Conservation (phyloP, 2,329 filamentous ascomycete species). For the Arthrobotrys pseudoclavata region DNA sequence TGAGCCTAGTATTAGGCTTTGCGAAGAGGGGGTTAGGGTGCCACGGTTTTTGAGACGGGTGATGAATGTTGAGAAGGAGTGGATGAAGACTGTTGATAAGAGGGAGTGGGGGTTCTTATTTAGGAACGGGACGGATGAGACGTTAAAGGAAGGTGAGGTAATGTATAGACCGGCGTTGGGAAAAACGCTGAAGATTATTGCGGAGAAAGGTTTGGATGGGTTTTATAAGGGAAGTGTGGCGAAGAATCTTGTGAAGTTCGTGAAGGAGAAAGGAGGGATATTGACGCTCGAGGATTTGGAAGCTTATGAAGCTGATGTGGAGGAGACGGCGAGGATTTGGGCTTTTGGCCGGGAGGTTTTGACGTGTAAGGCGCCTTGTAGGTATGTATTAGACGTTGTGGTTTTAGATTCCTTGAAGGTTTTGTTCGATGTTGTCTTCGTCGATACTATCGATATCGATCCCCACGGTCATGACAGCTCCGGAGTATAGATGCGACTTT, state of each 20-base stretch:
- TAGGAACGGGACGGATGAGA: conserved; percentile 47
- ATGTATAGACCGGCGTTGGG: conserved; percentile 61
- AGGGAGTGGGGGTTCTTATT: conserved; percentile 62
- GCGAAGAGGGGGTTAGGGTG: conserved; percentile 60
- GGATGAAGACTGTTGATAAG: conserved; percentile 57
- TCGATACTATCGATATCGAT: neutral
- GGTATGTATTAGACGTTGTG: conserved; percentile 56
- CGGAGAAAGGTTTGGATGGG: conserved; percentile 50
- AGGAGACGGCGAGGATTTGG: conserved; percentile 61
- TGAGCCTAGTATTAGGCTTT: conserved; percentile 61
- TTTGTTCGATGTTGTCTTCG: neutral
- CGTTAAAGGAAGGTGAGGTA: conserved; percentile 60
- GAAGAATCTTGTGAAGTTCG: conserved; percentile 50
- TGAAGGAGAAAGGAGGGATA: conserved; percentile 60
- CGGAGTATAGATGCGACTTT: too few species aligned
- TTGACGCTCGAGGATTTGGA: conserved; percentile 61
- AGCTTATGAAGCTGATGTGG: conserved; percentile 61
- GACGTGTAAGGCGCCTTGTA: conserved; percentile 62
- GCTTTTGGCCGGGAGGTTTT: conserved; percentile 62
- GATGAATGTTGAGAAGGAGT: conserved; percentile 55
- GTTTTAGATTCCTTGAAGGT: neutral
- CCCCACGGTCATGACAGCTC: neutral
- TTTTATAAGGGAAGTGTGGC: conserved; percentile 63
- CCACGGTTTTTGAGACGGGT: conserved; percentile 47
- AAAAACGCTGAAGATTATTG: conserved; percentile 60